Conservation (phyloP, 305 asterid genomes). For the Fraxinus ornus region DNA sequence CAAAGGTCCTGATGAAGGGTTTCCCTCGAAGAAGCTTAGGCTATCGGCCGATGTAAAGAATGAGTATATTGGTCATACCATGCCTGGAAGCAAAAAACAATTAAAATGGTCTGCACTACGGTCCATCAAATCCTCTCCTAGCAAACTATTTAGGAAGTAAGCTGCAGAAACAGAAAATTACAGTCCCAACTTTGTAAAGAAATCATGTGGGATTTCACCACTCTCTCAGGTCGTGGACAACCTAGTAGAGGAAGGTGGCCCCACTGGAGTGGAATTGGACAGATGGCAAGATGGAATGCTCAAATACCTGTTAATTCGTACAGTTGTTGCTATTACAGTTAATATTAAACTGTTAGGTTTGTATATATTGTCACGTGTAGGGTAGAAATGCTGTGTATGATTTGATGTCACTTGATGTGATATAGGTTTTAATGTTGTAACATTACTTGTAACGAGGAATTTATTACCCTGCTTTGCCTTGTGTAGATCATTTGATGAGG, state of each 20-base stretch:
- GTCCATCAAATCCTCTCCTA: conserved; percentile 55
- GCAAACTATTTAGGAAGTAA: conserved; percentile 46
- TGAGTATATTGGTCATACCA: conserved; percentile 28
- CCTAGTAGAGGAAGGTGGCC: conserved; percentile 42
- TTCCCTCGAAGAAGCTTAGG: conserved; percentile 66
- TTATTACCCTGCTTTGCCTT: conserved; percentile 9
- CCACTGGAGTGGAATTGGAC: conserved; percentile 37
- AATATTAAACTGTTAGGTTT: conserved; percentile 33
- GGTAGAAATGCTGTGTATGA: conserved; percentile 37
- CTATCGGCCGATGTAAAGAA: conserved; percentile 41
- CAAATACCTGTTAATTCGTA: conserved; percentile 21
- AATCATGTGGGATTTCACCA: conserved; percentile 45
- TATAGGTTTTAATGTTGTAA: conserved; percentile 37
- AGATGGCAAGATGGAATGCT: conserved; percentile 29
- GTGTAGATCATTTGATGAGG: conserved; percentile 43
- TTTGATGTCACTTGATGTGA: conserved; percentile 20
- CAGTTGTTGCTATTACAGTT: not conserved
- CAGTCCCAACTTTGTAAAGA: conserved; percentile 49
- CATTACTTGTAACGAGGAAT: conserved; percentile 22
- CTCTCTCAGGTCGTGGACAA: conserved; percentile 46
- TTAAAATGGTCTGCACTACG: conserved; percentile 37
- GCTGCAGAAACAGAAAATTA: conserved; percentile 33
- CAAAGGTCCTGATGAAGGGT: conserved; percentile 40
- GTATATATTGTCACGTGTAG: conserved; percentile 50
- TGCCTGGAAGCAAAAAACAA: conserved; percentile 41